Conservation (phyloP, 129 eudicot species). For the Logfia minima region DNA sequence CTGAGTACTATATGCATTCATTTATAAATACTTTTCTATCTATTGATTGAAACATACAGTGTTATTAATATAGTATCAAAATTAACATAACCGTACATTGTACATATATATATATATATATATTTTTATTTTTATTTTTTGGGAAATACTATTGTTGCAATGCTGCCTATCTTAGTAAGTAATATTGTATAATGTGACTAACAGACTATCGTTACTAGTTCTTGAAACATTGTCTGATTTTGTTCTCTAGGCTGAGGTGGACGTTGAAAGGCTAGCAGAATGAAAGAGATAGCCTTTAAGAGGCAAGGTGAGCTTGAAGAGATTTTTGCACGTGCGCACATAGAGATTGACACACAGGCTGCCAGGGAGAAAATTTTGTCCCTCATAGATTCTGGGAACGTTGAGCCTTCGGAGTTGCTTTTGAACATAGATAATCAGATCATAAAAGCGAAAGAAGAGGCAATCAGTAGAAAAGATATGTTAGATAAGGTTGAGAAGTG, state of each 20-base stretch:
- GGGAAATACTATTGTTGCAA: neutral
- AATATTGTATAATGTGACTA: neutral
- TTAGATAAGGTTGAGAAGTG: constrained; percentile 97
- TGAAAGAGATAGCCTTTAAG: constrained; percentile 98
- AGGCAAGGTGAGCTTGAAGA: constrained; percentile 87
- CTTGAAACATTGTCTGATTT: neutral
- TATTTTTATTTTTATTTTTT: too few relatives aligned
- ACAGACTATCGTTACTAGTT: neutral
- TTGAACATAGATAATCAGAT: constrained; percentile 95
- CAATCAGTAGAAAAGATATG: constrained; percentile 88
- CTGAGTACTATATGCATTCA: too few relatives aligned
- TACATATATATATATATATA: too few relatives aligned
- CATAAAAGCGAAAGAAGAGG: constrained; percentile 86
- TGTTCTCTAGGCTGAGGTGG: constrained; percentile 76
- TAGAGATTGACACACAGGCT: constrained; percentile 81
- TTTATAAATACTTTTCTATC: too few relatives aligned
- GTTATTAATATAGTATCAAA: too few relatives aligned
- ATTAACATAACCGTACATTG: too few relatives aligned
- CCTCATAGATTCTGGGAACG: constrained; percentile 80
- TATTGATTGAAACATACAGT: too few relatives aligned
- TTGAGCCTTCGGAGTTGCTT: constrained; percentile 86
- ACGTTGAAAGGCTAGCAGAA: constrained; percentile 92
- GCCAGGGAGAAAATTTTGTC: constrained; percentile 80
- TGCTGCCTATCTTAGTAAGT: neutral
- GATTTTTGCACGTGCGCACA: constrained; percentile 77